phyloP scores from a whole-genome alignment of 352 stramenopile genomes.

The Phytophthora constricta region DNA sequence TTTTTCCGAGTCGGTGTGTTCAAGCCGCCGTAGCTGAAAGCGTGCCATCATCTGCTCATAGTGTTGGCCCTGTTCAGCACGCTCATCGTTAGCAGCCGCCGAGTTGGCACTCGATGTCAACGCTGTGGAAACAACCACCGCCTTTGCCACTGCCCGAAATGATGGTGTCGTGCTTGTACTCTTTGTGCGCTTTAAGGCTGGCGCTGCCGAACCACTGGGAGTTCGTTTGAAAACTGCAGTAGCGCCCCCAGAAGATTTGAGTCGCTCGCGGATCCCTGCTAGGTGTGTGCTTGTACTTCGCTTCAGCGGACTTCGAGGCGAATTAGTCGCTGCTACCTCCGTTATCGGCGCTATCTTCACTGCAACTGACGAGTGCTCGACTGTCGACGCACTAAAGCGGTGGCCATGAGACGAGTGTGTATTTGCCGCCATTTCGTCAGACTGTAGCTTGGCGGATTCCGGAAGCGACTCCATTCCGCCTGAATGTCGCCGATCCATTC shows the following conservation, averaged over 20 bases:
- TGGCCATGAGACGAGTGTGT: background rate
- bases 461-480: constrained; percentile 10
- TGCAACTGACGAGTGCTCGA: background rate
- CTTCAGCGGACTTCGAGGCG: constrained; percentile 23
- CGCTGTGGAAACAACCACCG: constrained; percentile 2
- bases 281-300: constrained; percentile 27
- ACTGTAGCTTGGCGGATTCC: constrained; percentile 2
- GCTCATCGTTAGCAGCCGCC: constrained; percentile 1
- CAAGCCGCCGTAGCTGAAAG: constrained; percentile 51
- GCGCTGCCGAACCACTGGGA: constrained; percentile 3
- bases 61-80: constrained; percentile 23
- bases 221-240: constrained; percentile 10
- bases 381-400: constrained; percentile 17
- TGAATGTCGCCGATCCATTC: constrained; percentile 23
- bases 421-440: background rate
- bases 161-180: constrained; percentile 12
- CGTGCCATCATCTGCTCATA: constrained; percentile 63
- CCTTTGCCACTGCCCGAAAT: constrained; percentile 25
- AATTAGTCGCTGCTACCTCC: constrained; percentile 7
- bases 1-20: constrained; percentile 11
- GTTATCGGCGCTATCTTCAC: constrained; percentile 6
- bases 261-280: constrained; percentile 24
- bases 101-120: constrained; percentile 14
- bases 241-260: constrained; percentile 14
- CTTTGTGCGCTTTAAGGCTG: constrained; percentile 20